Conservation (phyloP, 176 grass and related monocot species). For the Alopecurus myosuroides region DNA sequence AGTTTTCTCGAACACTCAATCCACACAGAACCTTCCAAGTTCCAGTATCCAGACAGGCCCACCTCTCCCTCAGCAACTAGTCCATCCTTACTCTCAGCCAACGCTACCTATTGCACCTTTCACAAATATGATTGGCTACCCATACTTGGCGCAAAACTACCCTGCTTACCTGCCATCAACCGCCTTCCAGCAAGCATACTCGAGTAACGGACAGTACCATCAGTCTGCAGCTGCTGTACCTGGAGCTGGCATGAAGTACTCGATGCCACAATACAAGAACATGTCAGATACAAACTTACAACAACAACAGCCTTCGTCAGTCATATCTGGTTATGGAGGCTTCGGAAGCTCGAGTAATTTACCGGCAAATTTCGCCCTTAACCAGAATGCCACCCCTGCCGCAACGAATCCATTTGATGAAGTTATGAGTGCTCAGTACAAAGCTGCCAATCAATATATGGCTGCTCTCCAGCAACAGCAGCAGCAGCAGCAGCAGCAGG, state of each 20-base stretch:
- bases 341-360: slow-evolving; percentile 75
- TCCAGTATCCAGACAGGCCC: slow-evolving; percentile 41
- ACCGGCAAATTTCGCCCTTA: slow-evolving; percentile 62
- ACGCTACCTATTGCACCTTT: slow-evolving; percentile 72
- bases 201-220: slow-evolving; percentile 82
- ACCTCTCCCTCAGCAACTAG: slow-evolving; percentile 75
- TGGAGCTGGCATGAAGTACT: slow-evolving; percentile 79
- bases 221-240: slow-evolving; percentile 67
- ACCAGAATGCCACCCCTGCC: slow-evolving; percentile 51
- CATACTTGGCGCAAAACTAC: slow-evolving; percentile 78
- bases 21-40: slow-evolving; percentile 60
- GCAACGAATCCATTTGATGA: slow-evolving; percentile 81
- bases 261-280: slow-evolving; percentile 78
- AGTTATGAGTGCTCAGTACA: slow-evolving; percentile 73
- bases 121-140: slow-evolving; percentile 88
- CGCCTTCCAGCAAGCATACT: slow-evolving; percentile 78
- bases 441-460: slow-evolving; percentile 81
- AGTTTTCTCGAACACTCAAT: slow-evolving; percentile 64
- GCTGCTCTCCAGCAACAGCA: slow-evolving; percentile 78
- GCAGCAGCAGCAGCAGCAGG: slow-evolving; percentile 53
- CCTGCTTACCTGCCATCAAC: slow-evolving; percentile 74
- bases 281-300: slow-evolving; percentile 66
- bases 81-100: slow-evolving; percentile 93
- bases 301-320: slow-evolving; percentile 41
- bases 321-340: slow-evolving; percentile 75